Percentiles rank a stretch among this genome's conserved stretches.
Evolutionary conservation across 495 filamentous ascomycete genomes (phyloP).

Genomic region (Poronia punctata): DNA sequence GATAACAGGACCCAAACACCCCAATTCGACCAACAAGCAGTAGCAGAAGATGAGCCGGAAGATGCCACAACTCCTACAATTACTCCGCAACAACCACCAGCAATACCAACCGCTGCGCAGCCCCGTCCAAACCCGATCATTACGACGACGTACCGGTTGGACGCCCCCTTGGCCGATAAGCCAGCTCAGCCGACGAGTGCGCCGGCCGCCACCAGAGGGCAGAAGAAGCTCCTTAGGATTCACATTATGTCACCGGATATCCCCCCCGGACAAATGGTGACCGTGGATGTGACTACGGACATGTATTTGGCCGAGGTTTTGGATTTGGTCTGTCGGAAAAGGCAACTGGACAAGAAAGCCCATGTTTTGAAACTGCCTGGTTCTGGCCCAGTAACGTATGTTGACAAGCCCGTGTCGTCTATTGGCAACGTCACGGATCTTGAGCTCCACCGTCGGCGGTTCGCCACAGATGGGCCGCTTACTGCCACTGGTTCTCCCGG

Average conservation of each 20-base stretch:
- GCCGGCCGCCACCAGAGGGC: constrained; percentile 43
- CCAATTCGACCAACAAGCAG: constrained; percentile 47
- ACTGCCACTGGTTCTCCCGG: constrained; percentile 72
- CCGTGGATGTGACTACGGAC: constrained; percentile 81
- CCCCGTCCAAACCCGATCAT: constrained; percentile 55
- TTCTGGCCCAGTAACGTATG: constrained; percentile 69
- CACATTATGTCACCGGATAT: constrained; percentile 72
- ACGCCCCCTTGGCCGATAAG: constrained; percentile 55
- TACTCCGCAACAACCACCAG: constrained; percentile 37
- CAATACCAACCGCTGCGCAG: constrained; percentile 16
- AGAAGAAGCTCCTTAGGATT: constrained; percentile 73
- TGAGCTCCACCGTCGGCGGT: constrained; percentile 80
- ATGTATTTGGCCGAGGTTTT: constrained; percentile 92
- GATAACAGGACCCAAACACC: constrained; percentile 75
- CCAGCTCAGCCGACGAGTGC: constrained; percentile 60
- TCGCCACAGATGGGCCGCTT: constrained; percentile 70
- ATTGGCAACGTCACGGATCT: constrained; percentile 77
- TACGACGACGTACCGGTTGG: constrained; percentile 49
- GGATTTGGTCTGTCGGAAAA: constrained; percentile 81
- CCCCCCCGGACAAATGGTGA: constrained; percentile 54
- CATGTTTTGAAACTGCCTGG: constrained; percentile 83
- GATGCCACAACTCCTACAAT: constrained; percentile 33
- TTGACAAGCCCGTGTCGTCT: constrained; percentile 85
- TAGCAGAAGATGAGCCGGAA: constrained; percentile 32
- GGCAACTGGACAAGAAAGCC: constrained; percentile 81